Base-by-base conservation (phyloP, 2,329 filamentous ascomycete species). In the Coleophoma eucalyptorum region DNA sequence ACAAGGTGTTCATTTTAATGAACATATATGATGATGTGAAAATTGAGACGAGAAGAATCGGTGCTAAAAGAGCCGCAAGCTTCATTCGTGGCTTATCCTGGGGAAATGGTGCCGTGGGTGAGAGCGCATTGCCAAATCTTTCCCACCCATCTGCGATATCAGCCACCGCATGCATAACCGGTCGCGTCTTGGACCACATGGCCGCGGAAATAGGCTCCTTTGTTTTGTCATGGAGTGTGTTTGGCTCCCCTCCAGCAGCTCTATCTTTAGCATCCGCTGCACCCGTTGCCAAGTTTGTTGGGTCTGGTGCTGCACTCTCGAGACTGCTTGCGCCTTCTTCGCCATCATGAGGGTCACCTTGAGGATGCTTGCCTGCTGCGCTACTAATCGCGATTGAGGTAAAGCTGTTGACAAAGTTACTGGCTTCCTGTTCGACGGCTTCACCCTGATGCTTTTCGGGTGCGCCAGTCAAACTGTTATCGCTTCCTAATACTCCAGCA, bases 371-470 rank as follows among this genome's bases (percentile, higher is more conserved):
- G 1, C 89, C 89, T 0, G 84, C 83, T 2, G 88, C 89, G 58
- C 86, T 89, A 44, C 85, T 86, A 16, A 93, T 70, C 1, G 88
- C 85, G 5, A 94, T 81, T 31, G 82, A 78, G 8, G 85, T 82
- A 48, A 94, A 83, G 33, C 84, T 81, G 49, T 85, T 86, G 52
- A 94, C 84, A 55, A 95, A 86, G 63, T 90, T 92, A 59, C 80
- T 86, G 1, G 90, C 90, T 65, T 95, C 90, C 54, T 88, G 81
- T 65, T 95, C 90, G 1, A 90, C 87, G 0, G 89, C 88, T 65
- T 94, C 89, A 21, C 90, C 90, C 64, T 90, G 86, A 69, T 90
- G 81, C 57, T 90, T 89, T 65, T 96, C 89, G 0, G 89, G 86
- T 0, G 90, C 90, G 1, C 90, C 90, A 0, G 90, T 95, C 0